Percentiles rank a stretch among this genome's conserved stretches.
phyloP scores from a whole-genome alignment of 202 grass and related monocot genomes.

The Carex sylvatica region DNA sequence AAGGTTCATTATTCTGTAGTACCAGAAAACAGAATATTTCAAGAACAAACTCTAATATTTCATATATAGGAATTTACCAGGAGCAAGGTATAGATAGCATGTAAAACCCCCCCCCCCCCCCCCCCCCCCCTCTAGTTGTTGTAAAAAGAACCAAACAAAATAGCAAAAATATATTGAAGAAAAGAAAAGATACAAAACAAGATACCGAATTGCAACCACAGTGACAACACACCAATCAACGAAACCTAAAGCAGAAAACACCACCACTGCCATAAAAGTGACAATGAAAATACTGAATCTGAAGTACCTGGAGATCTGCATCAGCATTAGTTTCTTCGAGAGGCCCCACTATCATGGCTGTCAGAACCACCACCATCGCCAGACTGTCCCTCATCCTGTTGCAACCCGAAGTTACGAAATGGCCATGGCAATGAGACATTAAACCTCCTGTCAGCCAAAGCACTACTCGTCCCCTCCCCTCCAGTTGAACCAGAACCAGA shows the following conservation, averaged over 20 bases:
- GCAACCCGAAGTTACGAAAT: constrained; percentile 45
- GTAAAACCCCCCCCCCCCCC: too few species aligned
- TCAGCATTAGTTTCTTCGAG: constrained; percentile 17
- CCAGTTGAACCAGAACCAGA: neutral
- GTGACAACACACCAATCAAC: neutral
- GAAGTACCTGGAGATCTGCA: constrained; percentile 16
- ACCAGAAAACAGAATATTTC: too few species aligned
- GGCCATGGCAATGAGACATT: constrained; percentile 55
- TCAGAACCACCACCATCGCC: constrained; percentile 25
- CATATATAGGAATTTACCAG: too few species aligned
- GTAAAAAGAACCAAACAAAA: too few species aligned
- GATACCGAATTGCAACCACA: neutral
- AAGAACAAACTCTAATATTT: too few species aligned
- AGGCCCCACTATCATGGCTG: neutral
- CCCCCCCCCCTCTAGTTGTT: too few species aligned
- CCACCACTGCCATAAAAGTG: neutral
- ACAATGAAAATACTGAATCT: neutral
- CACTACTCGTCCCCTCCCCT: constrained; percentile 35
- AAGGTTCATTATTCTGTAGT: neutral
- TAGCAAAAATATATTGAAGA: neutral
- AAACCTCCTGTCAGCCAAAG: constrained; percentile 46
- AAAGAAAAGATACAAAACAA: neutral
- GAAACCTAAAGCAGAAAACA: neutral
- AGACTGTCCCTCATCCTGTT: constrained; percentile 48
- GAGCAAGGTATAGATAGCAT: too few species aligned